Evolutionary conservation across 1,284 basidiomycete genomes (phyloP).

Genomic region (Trametes sp.): DNA sequence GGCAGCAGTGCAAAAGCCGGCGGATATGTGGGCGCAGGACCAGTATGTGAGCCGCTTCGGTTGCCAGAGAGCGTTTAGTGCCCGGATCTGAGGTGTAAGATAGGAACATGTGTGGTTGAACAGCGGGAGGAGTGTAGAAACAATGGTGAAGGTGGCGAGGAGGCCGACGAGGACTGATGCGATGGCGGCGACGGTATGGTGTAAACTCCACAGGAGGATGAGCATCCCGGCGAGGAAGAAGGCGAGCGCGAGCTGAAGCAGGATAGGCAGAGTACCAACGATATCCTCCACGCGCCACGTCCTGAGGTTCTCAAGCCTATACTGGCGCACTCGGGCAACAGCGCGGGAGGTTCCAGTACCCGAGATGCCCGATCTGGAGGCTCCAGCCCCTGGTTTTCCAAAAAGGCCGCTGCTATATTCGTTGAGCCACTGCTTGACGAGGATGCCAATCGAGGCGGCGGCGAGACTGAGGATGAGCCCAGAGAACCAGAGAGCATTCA

Average conservation of each 20-base stretch:
- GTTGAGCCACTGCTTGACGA: conserved; percentile 31
- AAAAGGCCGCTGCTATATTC: conserved; percentile 18
- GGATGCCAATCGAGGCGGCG: conserved; percentile 20
- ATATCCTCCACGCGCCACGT: conserved; percentile 24
- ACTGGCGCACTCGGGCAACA: conserved; percentile 21
- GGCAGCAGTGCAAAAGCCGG: too few species aligned
- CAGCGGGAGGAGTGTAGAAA: conserved; percentile 16
- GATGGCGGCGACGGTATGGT: conserved; percentile 13
- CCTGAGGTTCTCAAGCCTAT: conserved; percentile 16
- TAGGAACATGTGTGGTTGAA: neutral
- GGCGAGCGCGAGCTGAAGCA: conserved; percentile 23
- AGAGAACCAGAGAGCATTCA: conserved; percentile 30
- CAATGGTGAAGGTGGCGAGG: conserved; percentile 1
- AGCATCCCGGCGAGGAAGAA: conserved; percentile 29
- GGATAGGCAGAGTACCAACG: conserved; percentile 21
- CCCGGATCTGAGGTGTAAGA: neutral
- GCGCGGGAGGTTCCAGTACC: conserved; percentile 7
- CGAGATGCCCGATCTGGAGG: too few species aligned
- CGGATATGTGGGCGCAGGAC: too few species aligned
- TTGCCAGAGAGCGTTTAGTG: neutral
- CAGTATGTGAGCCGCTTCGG: neutral
- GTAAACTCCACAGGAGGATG: conserved; percentile 20
- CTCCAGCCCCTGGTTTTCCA: too few species aligned
- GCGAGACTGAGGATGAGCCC: conserved; percentile 26
- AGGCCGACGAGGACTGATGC: conserved; percentile 1